Evolutionary conservation across 129 eudicot species (phyloP), one percentile per base, ranked within the genome.

Genomic region (Logfia minima): DNA sequence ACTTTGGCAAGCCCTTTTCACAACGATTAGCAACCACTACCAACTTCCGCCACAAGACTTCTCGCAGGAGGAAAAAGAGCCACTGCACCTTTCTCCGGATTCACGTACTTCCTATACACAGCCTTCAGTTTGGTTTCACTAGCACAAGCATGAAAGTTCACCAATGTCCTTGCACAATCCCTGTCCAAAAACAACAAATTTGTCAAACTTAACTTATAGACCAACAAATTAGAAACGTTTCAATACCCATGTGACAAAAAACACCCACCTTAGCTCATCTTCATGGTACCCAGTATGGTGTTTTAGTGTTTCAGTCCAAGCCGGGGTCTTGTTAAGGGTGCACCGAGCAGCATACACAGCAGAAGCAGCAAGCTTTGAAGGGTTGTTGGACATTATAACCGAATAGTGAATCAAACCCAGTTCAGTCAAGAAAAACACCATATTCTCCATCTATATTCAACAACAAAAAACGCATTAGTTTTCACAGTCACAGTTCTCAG

Each of bases 281-380:
- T 94, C 92, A 1, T 79, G 45, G 76, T 83, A 94, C 71, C 97
- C 94, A 0, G 99, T 91, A 79, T 94, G 89, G 77, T 89, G 87
- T 79, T 75, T 80, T 10, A 94, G 87, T 0, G 99, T 91, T 52
- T 88, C 88, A 0, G 87, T 91, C 99, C 99, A 94, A 19, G 68
- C 26, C 0, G 97, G 99, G 14, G 28, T 85, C 87, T 84, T 86
- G 18, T 77, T 83, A 16, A 94, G 87, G 31, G 89, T 87, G 72
- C 90, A 87, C 29, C 96, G 81, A 18, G 97, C 96, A 14, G 89
- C 96, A 72, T 89, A 91, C 23, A 94, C 99, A 37, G 99, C 97
- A 4, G 97, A 69, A 71, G 99, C 99, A 76, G 97, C 99, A 14
- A 94, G 53, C 77, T 83, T 80, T 31, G 99, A 94, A 29, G 89